A percentile compares a stretch with the other conserved stretches of the same genome.
Evolutionary conservation across 768 basidiomycete species (phyloP).

Genomic region (Gloeophyllum trabeum): DNA sequence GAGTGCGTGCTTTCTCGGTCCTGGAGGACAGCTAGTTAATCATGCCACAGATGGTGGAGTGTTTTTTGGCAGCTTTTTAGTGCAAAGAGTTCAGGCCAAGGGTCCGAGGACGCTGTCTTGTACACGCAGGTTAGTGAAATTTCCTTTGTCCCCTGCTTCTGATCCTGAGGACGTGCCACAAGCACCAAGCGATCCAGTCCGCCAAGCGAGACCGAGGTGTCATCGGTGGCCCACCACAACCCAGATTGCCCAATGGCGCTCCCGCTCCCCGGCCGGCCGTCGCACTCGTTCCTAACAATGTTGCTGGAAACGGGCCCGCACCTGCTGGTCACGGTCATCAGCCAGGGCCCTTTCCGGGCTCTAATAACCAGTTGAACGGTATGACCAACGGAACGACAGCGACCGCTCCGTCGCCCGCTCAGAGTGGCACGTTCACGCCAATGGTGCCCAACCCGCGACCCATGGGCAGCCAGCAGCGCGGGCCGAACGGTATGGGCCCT

Average conservation of each 20-base stretch:
- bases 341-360: not conserved
- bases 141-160: slow-evolving; percentile 7
- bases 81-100: slow-evolving; percentile 59
- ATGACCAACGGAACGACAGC: slow-evolving; percentile 5
- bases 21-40: slow-evolving; percentile 5
- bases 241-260: slow-evolving; percentile 19
- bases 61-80: slow-evolving; percentile 83
- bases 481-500: slow-evolving; percentile 31
- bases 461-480: slow-evolving; percentile 26
- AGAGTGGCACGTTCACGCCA: slow-evolving; percentile 20
- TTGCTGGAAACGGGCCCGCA: slow-evolving; percentile 14
- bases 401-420: slow-evolving; percentile 15
- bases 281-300: slow-evolving; percentile 5
- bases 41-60: slow-evolving; percentile 64
- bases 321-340: not conserved
- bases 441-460: slow-evolving; percentile 23
- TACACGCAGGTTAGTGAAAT: slow-evolving; percentile 51
- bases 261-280: slow-evolving; percentile 12
- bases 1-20: slow-evolving; percentile 38
- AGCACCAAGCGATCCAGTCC: slow-evolving; percentile 14
- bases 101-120: slow-evolving; percentile 59
- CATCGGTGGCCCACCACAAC: slow-evolving; percentile 21
- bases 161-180: slow-evolving; percentile 7
- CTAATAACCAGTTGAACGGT: slow-evolving; percentile 3
- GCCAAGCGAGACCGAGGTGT: slow-evolving; percentile 16